These are phyloP conservation scores for Tulasnella sp. DNA, from an alignment of 768 basidiomycete species.

Conservation along the genomic window DNA sequence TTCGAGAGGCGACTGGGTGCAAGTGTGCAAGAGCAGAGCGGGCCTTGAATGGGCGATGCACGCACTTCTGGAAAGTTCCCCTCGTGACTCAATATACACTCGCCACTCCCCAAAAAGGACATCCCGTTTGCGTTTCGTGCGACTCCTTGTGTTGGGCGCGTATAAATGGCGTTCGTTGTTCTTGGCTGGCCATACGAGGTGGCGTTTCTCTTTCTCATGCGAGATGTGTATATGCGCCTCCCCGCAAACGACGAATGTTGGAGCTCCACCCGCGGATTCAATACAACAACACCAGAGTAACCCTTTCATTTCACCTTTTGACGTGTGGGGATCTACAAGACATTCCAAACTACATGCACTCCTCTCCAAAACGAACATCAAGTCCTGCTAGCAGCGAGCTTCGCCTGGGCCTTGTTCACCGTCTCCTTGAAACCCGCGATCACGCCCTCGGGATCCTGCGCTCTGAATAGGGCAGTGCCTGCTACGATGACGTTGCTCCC, in stretches of 20 bases:
- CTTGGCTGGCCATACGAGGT: too few species aligned
- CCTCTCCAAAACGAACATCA: not conserved
- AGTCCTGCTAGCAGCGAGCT: not conserved
- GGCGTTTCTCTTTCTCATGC: too few species aligned
- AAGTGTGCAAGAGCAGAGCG: too few species aligned
- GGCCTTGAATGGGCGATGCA: not conserved
- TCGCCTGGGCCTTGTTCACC: constrained; percentile 58
- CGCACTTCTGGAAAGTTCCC: constrained; percentile 15
- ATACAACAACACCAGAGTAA: too few species aligned
- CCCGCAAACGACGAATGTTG: too few species aligned
- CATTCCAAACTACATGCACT: not conserved
- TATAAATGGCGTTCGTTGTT: too few species aligned
- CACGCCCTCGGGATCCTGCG: constrained; percentile 75
- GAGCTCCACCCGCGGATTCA: too few species aligned
- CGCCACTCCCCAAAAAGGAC: not conserved
- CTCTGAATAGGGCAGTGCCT: constrained; percentile 91
- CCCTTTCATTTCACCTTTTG: too few species aligned
- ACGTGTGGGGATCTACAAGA: not conserved
- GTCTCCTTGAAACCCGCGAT: constrained; percentile 71
- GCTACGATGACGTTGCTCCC: constrained; percentile 99
- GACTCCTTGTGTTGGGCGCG: too few species aligned
- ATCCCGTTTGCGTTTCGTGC: not conserved
- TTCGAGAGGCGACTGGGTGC: not conserved
- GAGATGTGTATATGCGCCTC: too few species aligned
- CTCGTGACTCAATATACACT: not conserved